Evolutionary conservation across 208 protist genomes (phyloP).

Genomic region (Trypanosoma congolense): DNA sequence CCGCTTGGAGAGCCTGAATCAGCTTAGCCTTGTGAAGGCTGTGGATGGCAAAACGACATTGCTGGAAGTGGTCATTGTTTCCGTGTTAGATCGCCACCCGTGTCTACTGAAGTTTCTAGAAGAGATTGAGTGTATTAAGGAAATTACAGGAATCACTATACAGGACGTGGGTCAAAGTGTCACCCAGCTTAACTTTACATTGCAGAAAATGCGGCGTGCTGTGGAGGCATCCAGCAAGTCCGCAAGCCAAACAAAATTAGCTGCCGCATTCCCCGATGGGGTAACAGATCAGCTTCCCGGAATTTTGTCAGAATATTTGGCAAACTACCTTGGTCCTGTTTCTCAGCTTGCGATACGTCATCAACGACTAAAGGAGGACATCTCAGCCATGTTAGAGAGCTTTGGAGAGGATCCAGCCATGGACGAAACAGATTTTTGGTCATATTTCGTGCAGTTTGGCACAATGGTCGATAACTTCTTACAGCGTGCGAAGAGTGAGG

Average conservation of each 20-base stretch:
- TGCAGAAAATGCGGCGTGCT: constrained; percentile 69
- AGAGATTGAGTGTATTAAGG: constrained; percentile 34
- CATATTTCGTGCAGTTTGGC: constrained; percentile 50
- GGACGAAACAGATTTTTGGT: constrained; percentile 66
- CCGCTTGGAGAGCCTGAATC: constrained; percentile 61
- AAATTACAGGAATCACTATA: constrained; percentile 17
- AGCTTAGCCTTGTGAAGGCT: constrained; percentile 67
- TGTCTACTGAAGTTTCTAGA: constrained; percentile 48
- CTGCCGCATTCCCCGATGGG: constrained; percentile 17
- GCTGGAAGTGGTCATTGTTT: constrained; percentile 59
- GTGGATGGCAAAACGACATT: constrained; percentile 71
- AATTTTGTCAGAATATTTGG: constrained; percentile 25
- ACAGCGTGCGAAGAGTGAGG: constrained; percentile 22
- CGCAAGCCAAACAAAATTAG: constrained; percentile 38
- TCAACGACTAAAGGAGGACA: constrained; percentile 59
- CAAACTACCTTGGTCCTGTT: constrained; percentile 28
- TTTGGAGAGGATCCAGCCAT: constrained; percentile 63
- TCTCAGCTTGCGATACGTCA: constrained; percentile 53
- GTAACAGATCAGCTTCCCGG: constrained; percentile 37
- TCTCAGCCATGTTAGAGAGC: constrained; percentile 56
- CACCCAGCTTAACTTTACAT: constrained; percentile 50
- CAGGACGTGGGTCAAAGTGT: constrained; percentile 61
- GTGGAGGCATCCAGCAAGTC: constrained; percentile 47
- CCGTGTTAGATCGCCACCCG: constrained; percentile 28
- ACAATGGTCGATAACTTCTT: constrained; percentile 39